Evolutionary conservation across 179 eudicot genomes (phyloP), one percentile per base, ranked within the genome.

Genomic region (Pouteria campechiana): DNA sequence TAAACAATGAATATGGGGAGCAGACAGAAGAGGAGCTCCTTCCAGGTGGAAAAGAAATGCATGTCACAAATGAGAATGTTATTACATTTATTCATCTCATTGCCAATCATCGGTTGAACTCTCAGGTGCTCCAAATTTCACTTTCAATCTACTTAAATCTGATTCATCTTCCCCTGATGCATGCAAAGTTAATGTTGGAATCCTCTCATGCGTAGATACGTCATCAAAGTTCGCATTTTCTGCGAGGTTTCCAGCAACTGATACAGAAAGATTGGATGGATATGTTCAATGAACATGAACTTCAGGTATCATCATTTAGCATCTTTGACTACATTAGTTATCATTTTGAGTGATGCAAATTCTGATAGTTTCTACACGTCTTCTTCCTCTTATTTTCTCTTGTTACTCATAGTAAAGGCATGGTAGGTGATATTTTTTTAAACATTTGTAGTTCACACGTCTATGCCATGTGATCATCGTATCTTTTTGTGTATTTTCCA

Each of bases 281-380:
- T 67, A 87, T 90, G 92, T 90, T 90, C 50, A 90, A 86, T 69
- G 98, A 87, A 52, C 96, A 90, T 63, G 98, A 90, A 63, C 92
- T 90, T 46, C 98, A 90, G 98, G 98, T 90, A 70, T 44, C 46
- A 7, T 17, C 8, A 32, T 53, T 36, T 43, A n/a, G n/a, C n/a
- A n/a, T n/a, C n/a, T n/a, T n/a, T n/a, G n/a, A n/a, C n/a, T n/a
- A n/a, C n/a, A n/a, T n/a, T n/a, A n/a, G n/a, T n/a, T n/a, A n/a
- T n/a, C n/a, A n/a, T n/a, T n/a, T n/a, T n/a, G n/a, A n/a, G n/a
- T n/a, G n/a, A n/a, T n/a, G n/a, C n/a, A n/a, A n/a, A n/a, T n/a
- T n/a, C n/a, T n/a, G 19, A 25, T 23, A 46, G 12, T 23, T 8
- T 28, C 31, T 19, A 46, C 19, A 34, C 14, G 14, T 7, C 4